These are phyloP conservation scores for Cystofilobasidium capitatum DNA, from an alignment of 768 basidiomycete genomes.

Conservation along the genomic window DNA sequence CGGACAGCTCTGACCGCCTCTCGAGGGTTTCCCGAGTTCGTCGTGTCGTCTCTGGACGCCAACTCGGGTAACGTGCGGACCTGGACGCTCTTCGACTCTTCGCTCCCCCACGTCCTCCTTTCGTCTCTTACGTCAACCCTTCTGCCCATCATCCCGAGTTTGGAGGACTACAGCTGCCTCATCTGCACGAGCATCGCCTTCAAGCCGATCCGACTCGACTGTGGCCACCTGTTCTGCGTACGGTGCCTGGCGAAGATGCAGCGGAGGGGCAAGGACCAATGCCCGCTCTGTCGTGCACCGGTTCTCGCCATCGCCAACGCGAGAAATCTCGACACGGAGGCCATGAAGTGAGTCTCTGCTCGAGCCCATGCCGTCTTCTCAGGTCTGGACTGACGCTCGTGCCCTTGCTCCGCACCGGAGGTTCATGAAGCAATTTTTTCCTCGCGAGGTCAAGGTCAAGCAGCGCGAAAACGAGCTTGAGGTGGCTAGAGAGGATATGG, in stretches of 20 bases:
- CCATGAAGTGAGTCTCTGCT: conserved; percentile 36
- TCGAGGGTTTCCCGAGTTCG: conserved; percentile 44
- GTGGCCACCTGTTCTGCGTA: conserved; percentile 53
- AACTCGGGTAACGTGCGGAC: conserved; percentile 34
- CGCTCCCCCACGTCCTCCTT: conserved; percentile 58
- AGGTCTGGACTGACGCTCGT: conserved; percentile 6
- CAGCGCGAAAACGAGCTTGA: conserved; percentile 65
- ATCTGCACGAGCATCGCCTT: conserved; percentile 87
- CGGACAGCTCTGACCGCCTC: conserved; percentile 60
- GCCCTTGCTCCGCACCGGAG: conserved; percentile 46
- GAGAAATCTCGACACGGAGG: conserved; percentile 35
- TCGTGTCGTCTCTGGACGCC: conserved; percentile 34
- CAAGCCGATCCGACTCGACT: conserved; percentile 64
- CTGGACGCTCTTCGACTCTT: conserved; percentile 41
- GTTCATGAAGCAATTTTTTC: conserved; percentile 90
- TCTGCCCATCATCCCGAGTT: conserved; percentile 62
- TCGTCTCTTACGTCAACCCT: conserved; percentile 73
- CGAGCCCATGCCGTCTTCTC: background rate
- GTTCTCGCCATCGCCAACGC: conserved; percentile 66
- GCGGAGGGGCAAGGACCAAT: conserved; percentile 60
- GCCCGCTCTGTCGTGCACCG: conserved; percentile 74
- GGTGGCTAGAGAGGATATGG: conserved; percentile 50
- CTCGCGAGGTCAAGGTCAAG: conserved; percentile 66
- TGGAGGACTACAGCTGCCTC: conserved; percentile 62
- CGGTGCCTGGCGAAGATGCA: conserved; percentile 79